Evolutionary conservation across 2,329 filamentous ascomycete genomes (phyloP), one percentile per base, ranked within the genome.

Genomic region (Neoscytalidium dimidiatum): DNA sequence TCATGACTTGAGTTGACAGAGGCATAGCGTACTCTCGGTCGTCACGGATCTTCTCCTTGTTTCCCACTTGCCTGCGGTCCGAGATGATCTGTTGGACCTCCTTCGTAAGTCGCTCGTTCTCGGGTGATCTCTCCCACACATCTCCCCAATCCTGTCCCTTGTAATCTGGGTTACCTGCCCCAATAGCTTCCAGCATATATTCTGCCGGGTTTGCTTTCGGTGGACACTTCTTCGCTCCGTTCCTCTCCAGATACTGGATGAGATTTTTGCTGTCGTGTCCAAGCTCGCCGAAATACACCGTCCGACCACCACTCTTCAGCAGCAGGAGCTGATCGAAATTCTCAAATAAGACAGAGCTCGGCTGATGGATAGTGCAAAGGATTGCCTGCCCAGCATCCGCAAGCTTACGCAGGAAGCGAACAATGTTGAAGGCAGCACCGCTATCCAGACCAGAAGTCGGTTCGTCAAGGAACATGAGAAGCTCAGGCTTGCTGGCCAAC

Each of bases 381-480:
- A 91, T 85, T 4, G 89, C 88, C 69, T 91, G 89, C 0, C 89
- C 89, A 1, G 83, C 83, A 56, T 86, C 84, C 7, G 88, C 88
- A 0, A 91, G 81, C 72, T 90, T 90, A 11, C 87, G 81, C 19
- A 91, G 73, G 75, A 91, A 90, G 0, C 87, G 84, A 5, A 90
- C 82, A 0, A 85, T 89, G 67, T 87, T 86, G 72, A 82, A 89
- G 0, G 90, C 89, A 4, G 89, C 88, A 63, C 89, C 85, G 2
- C 88, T 88, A 68, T 92, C 90, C 0, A 92, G 71, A 66, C 74
- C 68, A 62, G 75, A 65, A 69, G 90, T 92, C 0, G 90, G 90
- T 71, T 92, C 90, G 69, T 92, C 90, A 19, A 92, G 78, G 79
- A 92, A 92, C 7, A 92, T 80, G 2, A 91, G 80, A 0, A 91